These are phyloP conservation scores for Periconia sp. DNA, from an alignment of 2,329 filamentous ascomycete species.

Conservation along the genomic window DNA sequence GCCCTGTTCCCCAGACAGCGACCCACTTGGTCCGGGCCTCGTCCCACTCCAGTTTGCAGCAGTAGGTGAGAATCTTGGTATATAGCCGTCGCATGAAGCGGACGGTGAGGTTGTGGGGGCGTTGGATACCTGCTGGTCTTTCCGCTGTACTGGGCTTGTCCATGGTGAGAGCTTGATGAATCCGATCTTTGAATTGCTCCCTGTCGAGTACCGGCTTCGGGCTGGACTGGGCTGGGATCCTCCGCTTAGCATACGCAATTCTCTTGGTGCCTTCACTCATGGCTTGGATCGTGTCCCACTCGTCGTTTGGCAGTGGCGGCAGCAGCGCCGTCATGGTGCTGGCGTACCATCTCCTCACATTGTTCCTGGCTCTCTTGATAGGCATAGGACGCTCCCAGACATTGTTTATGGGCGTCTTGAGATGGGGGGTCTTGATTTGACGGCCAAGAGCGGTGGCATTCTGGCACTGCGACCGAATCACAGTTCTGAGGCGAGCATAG, in stretches of 20 bases:
- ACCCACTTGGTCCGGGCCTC: conserved; percentile 30
- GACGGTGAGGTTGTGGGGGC: conserved; percentile 47
- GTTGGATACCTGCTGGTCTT: conserved; percentile 23
- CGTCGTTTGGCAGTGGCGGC: conserved; percentile 51
- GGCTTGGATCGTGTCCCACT: conserved; percentile 52
- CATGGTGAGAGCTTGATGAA: conserved; percentile 27
- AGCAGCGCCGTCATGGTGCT: conserved; percentile 49
- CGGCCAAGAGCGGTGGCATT: conserved; percentile 23
- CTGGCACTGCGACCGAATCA: conserved; percentile 32
- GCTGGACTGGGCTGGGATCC: conserved; percentile 17
- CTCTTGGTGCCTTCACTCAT: conserved; percentile 44
- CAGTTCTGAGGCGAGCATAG: conserved; percentile 36
- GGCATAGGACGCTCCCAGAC: conserved; percentile 56
- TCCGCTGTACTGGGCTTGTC: conserved; percentile 35
- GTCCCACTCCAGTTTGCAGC: conserved; percentile 51
- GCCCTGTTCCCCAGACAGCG: conserved; percentile 30
- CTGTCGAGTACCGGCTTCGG: conserved; percentile 2
- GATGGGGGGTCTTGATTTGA: conserved; percentile 26
- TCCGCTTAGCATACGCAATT: conserved; percentile 28
- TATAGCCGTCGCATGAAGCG: conserved; percentile 56
- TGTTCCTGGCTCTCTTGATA: conserved; percentile 50
- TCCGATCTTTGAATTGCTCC: conserved; percentile 7
- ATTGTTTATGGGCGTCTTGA: conserved; percentile 52
- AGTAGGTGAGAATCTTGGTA: conserved; percentile 47
- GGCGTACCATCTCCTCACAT: conserved; percentile 52